phyloP scores from a whole-genome alignment of 176 grass and related monocot species.

The Aegilops sharonensis region DNA sequence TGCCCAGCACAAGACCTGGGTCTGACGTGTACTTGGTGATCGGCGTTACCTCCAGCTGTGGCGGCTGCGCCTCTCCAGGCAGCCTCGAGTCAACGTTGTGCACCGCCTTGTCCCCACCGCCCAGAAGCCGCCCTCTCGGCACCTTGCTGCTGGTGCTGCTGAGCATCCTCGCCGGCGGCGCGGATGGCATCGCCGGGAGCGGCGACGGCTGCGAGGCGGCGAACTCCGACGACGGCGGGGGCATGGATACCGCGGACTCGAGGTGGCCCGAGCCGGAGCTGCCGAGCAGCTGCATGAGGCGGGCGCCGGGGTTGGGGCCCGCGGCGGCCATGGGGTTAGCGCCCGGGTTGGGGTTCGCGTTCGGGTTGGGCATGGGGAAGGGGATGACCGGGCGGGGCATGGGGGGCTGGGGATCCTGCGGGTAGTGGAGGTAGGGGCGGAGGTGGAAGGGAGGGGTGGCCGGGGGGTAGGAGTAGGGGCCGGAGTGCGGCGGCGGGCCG shows the following conservation, averaged over 20 bases:
- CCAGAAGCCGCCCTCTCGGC: slow-evolving; percentile 76
- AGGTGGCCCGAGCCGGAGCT: slow-evolving; percentile 52
- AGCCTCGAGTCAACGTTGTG: slow-evolving; percentile 91
- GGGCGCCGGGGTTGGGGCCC: slow-evolving; percentile 68
- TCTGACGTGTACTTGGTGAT: slow-evolving; percentile 99
- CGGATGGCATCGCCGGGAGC: slow-evolving; percentile 65
- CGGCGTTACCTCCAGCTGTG: slow-evolving; percentile 95
- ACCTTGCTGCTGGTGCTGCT: slow-evolving; percentile 83
- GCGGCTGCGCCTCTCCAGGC: slow-evolving; percentile 77
- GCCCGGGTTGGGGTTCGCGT: slow-evolving; percentile 31
- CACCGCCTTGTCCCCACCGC: slow-evolving; percentile 56
- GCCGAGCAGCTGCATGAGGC: slow-evolving; percentile 94
- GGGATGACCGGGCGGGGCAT: slow-evolving; percentile 50
- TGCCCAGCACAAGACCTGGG: slow-evolving; percentile 86
- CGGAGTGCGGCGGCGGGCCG: slow-evolving; percentile 42
- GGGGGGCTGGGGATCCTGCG: slow-evolving; percentile 39
- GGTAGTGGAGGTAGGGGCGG: slow-evolving; percentile 64
- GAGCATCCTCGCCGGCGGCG: slow-evolving; percentile 59
- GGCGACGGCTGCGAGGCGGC: slow-evolving; percentile 34
- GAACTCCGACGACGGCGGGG: slow-evolving; percentile 54
- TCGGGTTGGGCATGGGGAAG: slow-evolving; percentile 51
- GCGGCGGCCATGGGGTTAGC: slow-evolving; percentile 39
- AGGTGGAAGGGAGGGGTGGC: slow-evolving; percentile 72
- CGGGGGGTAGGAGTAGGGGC: slow-evolving; percentile 73
- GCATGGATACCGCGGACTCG: slow-evolving; percentile 79